phyloP scores from a whole-genome alignment of 1,284 basidiomycete species.

The Trichosporon sp. region DNA sequence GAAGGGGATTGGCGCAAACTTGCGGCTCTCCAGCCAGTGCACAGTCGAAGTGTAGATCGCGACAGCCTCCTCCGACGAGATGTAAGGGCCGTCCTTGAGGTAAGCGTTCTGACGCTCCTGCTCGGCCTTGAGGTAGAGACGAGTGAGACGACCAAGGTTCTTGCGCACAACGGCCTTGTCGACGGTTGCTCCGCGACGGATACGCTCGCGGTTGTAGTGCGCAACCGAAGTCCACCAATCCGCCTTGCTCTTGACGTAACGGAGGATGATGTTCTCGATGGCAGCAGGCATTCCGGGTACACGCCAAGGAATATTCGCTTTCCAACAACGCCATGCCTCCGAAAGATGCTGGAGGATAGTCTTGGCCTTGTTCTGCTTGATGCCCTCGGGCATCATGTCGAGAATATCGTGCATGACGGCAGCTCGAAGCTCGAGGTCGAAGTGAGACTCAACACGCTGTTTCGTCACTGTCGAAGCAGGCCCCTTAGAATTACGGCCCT shows the following conservation, averaged over 20 bases:
- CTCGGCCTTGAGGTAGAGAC: constrained; percentile 92
- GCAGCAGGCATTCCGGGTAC: constrained; percentile 63
- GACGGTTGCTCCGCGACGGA: constrained; percentile 81
- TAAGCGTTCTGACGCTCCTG: constrained; percentile 96
- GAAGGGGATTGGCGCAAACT: constrained; percentile 94
- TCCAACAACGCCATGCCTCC: constrained; percentile 65
- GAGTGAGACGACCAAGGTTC: constrained; percentile 53
- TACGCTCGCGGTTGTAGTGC: constrained; percentile 57
- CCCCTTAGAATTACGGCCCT: constrained; percentile 93
- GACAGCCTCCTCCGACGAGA: constrained; percentile 94
- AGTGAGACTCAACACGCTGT: constrained; percentile 97
- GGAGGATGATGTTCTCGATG: constrained; percentile 97
- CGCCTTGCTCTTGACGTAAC: constrained; percentile 98
- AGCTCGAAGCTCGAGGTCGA: constrained; percentile 93
- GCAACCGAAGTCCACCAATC: constrained; percentile 97
- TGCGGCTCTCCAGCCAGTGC: constrained; percentile 93
- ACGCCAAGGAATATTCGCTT: constrained; percentile 78
- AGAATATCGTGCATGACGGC: constrained; percentile 99
- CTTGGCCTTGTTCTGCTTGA: constrained; percentile 82
- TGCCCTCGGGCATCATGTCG: constrained; percentile 94
- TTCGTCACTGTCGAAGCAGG: constrained; percentile 90
- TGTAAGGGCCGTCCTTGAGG: constrained; percentile 94
- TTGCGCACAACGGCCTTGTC: constrained; percentile 83
- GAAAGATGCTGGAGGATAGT: constrained; percentile 96
- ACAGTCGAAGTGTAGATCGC: constrained; percentile 96